phyloP scores from a whole-genome alignment of 83 land plant species.

The Thuja plicata region DNA sequence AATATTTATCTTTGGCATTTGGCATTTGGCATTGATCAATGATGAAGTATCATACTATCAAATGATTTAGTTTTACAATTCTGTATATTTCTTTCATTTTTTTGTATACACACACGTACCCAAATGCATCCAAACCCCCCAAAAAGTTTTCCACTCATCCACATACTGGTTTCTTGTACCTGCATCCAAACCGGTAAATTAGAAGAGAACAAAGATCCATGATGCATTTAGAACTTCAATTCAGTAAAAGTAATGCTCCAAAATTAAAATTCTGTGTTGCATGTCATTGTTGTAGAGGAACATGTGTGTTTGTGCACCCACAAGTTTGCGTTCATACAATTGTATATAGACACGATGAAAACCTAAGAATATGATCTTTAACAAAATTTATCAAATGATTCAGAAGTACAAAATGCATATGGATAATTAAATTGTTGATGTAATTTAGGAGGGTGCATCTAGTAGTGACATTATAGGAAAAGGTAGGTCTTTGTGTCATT shows the following conservation, averaged over 20 bases:
- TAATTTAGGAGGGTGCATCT: neutral
- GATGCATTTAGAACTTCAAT: neutral
- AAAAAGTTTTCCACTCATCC: no score
- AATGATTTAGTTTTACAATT: no score
- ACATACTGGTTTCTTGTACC: no score
- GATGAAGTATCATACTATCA: no score
- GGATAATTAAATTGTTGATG: neutral
- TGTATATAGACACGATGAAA: neutral
- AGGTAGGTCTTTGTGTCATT: no score
- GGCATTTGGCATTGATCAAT: no score
- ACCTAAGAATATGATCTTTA: neutral
- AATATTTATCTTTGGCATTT: no score
- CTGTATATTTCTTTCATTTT: no score
- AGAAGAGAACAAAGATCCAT: neutral
- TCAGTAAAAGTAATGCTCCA: neutral
- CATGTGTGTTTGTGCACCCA: neutral
- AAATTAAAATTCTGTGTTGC: neutral
- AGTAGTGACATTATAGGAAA: neutral
- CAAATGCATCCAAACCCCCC: no score
- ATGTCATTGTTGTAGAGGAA: neutral
- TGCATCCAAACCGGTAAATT: no score
- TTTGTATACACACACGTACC: no score
- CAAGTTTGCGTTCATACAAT: neutral
- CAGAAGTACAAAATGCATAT: neutral
- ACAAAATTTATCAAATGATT: neutral